Evolutionary conservation across 768 basidiomycete species (phyloP).

Genomic region (Strobilomyces dryophilus): DNA sequence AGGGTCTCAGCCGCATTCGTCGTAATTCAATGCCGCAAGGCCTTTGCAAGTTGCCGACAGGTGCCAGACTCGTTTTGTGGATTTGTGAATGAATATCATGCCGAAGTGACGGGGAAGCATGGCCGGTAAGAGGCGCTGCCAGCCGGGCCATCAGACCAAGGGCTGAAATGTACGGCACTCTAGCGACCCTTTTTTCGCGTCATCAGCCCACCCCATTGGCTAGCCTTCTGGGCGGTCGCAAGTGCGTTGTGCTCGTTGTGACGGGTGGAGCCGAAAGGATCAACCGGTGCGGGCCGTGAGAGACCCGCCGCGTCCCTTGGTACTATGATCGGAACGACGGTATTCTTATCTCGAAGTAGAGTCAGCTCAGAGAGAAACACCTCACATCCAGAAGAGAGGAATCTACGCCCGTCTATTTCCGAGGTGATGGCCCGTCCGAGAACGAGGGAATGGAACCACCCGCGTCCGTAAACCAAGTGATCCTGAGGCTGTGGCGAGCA

Average conservation of each 20-base stretch:
- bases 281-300: neutral
- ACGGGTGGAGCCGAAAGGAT: neutral
- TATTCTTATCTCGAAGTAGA: neutral
- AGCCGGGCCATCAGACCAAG: neutral
- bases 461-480: neutral
- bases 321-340: neutral
- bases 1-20: neutral
- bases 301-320: neutral
- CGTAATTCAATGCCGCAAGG: neutral
- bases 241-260: neutral
- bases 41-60: neutral
- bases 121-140: neutral
- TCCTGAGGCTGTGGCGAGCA: neutral
- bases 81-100: neutral
- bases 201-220: neutral
- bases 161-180: neutral
- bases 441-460: neutral
- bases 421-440: neutral
- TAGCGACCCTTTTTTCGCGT: neutral
- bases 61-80: too few species aligned
- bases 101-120: neutral
- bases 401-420: neutral
- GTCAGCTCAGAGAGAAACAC: neutral
- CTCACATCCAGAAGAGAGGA: too few species aligned
- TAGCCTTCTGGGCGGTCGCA: neutral